These are phyloP conservation scores for Prunella vulgaris DNA, from an alignment of 257 asterid species.

Conservation along the genomic window DNA sequence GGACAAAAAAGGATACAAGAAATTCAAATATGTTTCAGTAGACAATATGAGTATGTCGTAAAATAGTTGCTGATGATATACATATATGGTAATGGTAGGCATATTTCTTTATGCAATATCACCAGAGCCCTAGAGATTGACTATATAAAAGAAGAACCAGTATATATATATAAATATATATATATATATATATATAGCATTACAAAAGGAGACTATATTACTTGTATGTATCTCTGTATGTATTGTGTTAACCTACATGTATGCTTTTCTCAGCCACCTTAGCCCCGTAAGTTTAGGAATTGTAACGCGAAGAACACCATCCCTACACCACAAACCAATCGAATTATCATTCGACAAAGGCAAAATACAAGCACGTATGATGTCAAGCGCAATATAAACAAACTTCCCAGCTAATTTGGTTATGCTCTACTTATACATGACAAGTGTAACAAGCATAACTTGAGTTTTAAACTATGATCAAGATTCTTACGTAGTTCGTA, in stretches of 20 bases:
- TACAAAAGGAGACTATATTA: not conserved
- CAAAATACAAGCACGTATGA: not conserved
- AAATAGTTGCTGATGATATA: not conserved
- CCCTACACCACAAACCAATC: conserved; percentile 41
- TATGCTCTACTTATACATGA: not conserved
- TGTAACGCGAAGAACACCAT: conserved; percentile 57
- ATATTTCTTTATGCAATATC: conserved; percentile 2
- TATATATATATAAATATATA: too few relatives aligned
- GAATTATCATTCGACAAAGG: not conserved
- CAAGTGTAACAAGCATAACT: not conserved
- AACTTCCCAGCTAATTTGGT: not conserved
- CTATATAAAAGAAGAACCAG: too few relatives aligned
- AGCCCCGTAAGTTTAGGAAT: conserved; percentile 54
- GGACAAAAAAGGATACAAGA: too few relatives aligned
- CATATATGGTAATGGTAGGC: not conserved
- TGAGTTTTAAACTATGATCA: not conserved
- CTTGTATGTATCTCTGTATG: not conserved
- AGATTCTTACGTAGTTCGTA: not conserved
- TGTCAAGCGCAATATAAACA: not conserved
- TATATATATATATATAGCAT: not conserved
- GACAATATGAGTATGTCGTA: too few relatives aligned
- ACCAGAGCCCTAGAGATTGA: not conserved
- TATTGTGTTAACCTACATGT: not conserved
- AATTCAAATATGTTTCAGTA: too few relatives aligned
- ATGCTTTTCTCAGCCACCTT: conserved; percentile 24